Evolutionary conservation across 768 basidiomycete species (phyloP), one percentile per base, ranked within the genome.

Genomic region (Melanogaster broomeanus): DNA sequence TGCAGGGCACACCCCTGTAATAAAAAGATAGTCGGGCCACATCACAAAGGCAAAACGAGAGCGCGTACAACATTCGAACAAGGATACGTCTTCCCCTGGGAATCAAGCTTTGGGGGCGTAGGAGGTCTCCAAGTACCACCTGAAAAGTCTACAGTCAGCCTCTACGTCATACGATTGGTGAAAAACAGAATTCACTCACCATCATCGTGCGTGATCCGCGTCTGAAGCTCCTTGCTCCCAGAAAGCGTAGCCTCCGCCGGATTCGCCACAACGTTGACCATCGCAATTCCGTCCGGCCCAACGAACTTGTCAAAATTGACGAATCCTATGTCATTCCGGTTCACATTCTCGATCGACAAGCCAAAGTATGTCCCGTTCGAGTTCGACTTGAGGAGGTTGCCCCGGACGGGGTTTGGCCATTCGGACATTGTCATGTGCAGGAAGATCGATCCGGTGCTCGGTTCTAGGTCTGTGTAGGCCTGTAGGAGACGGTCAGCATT

Each of bases 221-320:
- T 87, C 71, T 92, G 90, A 18, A 98, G 68, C 49, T 77, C 73
- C 76, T 98, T 98, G 40, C 63, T 69, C 5, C 85, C 82, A 0
- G 84, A 82, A 5, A 96, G 64, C 4, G 75, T 71, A 0, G 94
- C 93, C 43, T 92, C 85, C 0, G 77, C 73, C 0, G 92, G 78
- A 62, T 98, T 97, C 7, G 87, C 71, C 7, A 99, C 93, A 33
- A 98, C 62, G 62, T 99, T 99, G 59, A 95, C 80, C 42, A 99
- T 72, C 6, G 96, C 96, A 56, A 99, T 96, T 0, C 97, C 97
- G 65, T 98, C 95, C 43, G 98, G 71, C 10, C 94, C 95, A 49
- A 89, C 83, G 80, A 98, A 88, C 77, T 98, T 99, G 74, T 99
- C 97, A 58, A 98, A 99, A 68, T 99, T 96, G 28, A 93, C 95